These are phyloP conservation scores for Termitomyces sp. DNA, from an alignment of 768 basidiomycete species.

Conservation along the genomic window DNA sequence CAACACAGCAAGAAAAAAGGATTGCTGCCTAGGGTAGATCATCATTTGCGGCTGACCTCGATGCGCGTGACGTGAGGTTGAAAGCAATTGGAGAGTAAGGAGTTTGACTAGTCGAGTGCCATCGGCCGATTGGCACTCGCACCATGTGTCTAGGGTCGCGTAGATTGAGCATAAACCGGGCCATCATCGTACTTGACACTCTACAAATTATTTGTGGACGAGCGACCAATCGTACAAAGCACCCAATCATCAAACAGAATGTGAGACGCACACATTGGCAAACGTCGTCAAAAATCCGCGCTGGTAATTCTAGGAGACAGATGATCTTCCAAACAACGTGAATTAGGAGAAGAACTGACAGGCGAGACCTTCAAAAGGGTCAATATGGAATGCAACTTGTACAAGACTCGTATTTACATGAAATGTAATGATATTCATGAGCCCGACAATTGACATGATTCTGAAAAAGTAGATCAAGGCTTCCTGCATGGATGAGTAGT, in stretches of 20 bases:
- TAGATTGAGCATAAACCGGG: conserved; percentile 30
- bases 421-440: conserved; percentile 23
- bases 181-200: conserved; percentile 29
- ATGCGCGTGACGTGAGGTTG: background rate
- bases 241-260: background rate
- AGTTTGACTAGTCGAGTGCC: conserved; percentile 11
- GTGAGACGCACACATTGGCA: conserved; percentile 1
- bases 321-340: background rate
- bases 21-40: background rate
- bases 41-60: background rate
- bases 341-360: background rate
- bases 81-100: background rate
- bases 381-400: background rate
- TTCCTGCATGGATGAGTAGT: background rate
- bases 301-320: background rate
- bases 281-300: background rate
- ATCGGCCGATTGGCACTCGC: background rate
- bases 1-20: background rate
- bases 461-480: conserved; percentile 6
- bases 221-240: background rate
- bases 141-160: conserved; percentile 21
- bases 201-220: conserved; percentile 10
- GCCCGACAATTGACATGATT: conserved; percentile 21
- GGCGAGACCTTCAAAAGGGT: background rate
- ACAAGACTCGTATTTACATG: conserved; percentile 12